Evolutionary conservation across 169 alveolate species (phyloP).

Genomic region (Cryptosporidium baileyi): DNA sequence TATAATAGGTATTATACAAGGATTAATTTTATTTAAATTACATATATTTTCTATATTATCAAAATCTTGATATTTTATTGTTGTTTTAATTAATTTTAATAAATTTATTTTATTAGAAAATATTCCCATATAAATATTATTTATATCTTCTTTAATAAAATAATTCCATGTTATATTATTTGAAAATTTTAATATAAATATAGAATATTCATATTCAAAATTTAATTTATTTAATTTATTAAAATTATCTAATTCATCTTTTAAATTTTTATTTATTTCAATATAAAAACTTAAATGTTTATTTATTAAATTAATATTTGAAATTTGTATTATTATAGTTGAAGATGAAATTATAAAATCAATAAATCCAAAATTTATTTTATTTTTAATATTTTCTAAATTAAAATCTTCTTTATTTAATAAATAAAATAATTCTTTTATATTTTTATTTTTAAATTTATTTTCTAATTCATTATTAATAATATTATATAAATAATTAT

Average conservation of each 20-base stretch:
- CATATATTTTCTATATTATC: not conserved
- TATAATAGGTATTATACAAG: constrained; percentile 3
- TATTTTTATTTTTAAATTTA: not conserved
- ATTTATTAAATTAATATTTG: not conserved
- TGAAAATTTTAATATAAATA: not conserved
- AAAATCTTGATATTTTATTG: constrained; percentile 15
- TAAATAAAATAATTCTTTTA: not conserved
- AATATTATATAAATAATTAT: not conserved
- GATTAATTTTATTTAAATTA: constrained; percentile 3
- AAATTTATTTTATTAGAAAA: constrained; percentile 17
- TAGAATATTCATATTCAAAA: not conserved
- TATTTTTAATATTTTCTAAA: not conserved
- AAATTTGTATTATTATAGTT: constrained; percentile 19
- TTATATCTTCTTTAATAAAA: not conserved
- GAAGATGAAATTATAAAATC: not conserved
- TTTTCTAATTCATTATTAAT: not conserved
- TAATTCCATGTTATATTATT: constrained; percentile 4
- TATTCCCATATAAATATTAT: not conserved
- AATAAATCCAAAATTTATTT: not conserved
- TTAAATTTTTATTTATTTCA: not conserved
- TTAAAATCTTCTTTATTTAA: not conserved
- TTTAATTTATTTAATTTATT: not conserved
- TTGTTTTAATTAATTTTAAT: constrained; percentile 1
- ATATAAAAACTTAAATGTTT: constrained; percentile 27
- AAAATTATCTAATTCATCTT: not conserved